A percentile compares a stretch with the other conserved stretches of the same genome.
Evolutionary conservation across 73 alveolate genomes (phyloP).

Genomic region (Paramecium sonneborni): DNA sequence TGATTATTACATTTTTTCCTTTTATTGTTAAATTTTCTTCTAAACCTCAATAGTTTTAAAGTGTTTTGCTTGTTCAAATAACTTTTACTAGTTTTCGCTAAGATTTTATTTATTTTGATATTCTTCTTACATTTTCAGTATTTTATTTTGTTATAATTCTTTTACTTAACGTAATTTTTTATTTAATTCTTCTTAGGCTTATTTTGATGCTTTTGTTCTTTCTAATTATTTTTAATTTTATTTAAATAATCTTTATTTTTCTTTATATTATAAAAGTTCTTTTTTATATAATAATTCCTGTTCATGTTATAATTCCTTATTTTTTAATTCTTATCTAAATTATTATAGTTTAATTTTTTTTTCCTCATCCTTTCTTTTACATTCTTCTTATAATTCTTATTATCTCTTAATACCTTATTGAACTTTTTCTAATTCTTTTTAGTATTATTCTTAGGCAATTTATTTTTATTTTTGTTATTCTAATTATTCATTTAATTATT

Average conservation of each 20-base stretch:
- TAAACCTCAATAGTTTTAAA: background rate
- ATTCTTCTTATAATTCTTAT: background rate
- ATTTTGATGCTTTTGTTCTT: background rate
- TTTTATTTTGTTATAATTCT: background rate
- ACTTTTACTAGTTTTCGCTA: background rate
- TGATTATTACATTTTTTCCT: background rate
- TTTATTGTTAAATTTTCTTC: background rate
- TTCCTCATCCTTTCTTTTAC: background rate
- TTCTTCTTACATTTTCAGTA: background rate
- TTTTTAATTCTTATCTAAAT: background rate
- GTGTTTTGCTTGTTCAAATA: background rate
- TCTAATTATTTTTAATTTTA: background rate
- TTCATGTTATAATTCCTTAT: background rate
- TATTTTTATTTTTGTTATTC: constrained; percentile 14
- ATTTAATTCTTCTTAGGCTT: background rate
- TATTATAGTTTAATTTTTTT: background rate
- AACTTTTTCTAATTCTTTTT: background rate
- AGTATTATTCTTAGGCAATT: background rate
- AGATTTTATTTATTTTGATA: background rate
- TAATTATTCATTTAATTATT: background rate
- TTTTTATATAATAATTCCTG: background rate
- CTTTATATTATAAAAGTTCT: background rate
- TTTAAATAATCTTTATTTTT: background rate
- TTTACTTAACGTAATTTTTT: background rate
- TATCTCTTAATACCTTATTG: background rate